Evolutionary conservation across 108 stramenopile species (phyloP), one percentile per base, ranked within the genome.

Genomic region (Bacterosira constricta): DNA sequence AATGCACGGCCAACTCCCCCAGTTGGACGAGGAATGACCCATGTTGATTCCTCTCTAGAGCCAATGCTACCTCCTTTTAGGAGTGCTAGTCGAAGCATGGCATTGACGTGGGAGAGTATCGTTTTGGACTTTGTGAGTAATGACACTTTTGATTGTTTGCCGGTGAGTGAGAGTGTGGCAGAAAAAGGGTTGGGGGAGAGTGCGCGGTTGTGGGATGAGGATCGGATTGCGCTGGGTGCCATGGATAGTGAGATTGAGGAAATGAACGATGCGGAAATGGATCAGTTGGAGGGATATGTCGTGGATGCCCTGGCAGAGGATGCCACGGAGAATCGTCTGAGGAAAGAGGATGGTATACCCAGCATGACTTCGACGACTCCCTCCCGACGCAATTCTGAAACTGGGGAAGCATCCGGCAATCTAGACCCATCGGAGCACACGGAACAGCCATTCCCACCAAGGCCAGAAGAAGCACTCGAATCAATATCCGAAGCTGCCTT

Each of bases 11-110:
- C 50, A 13, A 13, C 18, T 15, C 45, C 25, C 5, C 26, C 17
- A 12, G 34, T 37, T 9, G 34, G 11, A 41, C 23, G 9, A 10
- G 26, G 26, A 10, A 25, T 25, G 47, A 25, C 3, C 21, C 53
- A 38, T n/a, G n/a, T 21, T 41, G 34, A 35, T 30, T 59, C 58
- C 21, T 31, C 45, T 27, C 57, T 70, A 15, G 53, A 67, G 27
- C 75, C 70, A 23, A 69, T 69, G 6, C 52, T 90, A 10, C 83
- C 93, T 20, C 87, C 93, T 34, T 90, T 94, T 81, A 84, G 93
- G 26, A 81, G 79, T 15, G 73, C 85, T 26, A 62, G 74, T 54
- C 77, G 85, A 23, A 66, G 63, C 41, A 71, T 91, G 58, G 56
- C 66, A 6, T 51, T 88, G 17, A 55, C 55, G 9, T 84, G 88